Evolutionary conservation across 371 early-diverging fungal species (phyloP), one percentile per base, ranked within the genome.

Genomic region (Mucor saturninus): DNA sequence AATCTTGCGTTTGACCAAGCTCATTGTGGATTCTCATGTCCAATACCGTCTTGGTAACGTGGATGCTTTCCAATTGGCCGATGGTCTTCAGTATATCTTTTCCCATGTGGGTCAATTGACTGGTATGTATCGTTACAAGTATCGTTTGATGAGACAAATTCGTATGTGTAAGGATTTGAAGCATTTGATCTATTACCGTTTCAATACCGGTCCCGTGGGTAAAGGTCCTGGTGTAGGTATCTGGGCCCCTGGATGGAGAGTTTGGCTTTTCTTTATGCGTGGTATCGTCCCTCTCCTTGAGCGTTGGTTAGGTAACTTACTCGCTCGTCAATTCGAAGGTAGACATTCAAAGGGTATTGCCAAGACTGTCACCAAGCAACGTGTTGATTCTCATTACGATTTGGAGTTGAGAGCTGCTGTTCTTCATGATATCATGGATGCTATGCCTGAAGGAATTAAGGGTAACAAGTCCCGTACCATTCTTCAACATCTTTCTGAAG

Each of bases 121-220:
- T 10, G 99, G 99, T 62, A 99, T 99, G 93, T 99, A 99, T 81
- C 91, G 99, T 67, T 99, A 99, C 89, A 99, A 99, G 86, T 99
- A 99, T 81, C 86, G 92, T 54, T 79, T 98, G 56, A 99, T 99
- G 98, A 76, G 95, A 68, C 99, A 99, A 75, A 96, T 99, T 59
- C 93, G 97, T 66, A 93, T 95, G 84, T 85, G 92, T 80, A 96
- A 95, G 80, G 98, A 97, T 82, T 80, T 97, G 78, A 97, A 97
- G 80, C 97, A 96, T 71, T 81, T 95, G 72, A 96, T 96, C 67
- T 87, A 93, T 71, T 93, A 94, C 66, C 90, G 96, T n/a, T 96
- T 97, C 83, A 98, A 95, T 76, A 95, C 95, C 6, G 97, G 97
- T 3, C 93, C 98, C 2, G 96, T 98, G 30, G 98, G 97, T 42